Evolutionary conservation across 257 asterid genomes (phyloP).

Genomic region (Buddleja alternifolia): DNA sequence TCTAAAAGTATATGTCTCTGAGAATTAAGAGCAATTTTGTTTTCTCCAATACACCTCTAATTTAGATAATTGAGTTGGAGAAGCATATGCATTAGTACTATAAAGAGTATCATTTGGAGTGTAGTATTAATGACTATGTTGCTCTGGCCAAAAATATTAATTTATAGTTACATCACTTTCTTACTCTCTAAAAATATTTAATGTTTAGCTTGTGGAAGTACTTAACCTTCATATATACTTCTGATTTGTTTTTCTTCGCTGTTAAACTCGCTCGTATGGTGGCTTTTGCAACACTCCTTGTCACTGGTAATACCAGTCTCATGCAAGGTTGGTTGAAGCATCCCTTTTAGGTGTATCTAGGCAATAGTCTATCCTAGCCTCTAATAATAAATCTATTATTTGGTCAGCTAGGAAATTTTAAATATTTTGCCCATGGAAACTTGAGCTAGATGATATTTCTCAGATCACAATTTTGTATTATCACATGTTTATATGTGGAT

Average conservation of each 20-base stretch:
- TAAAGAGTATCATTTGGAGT: not conserved
- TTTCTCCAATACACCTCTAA: not conserved
- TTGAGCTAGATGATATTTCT: not conserved
- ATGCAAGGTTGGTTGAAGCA: not conserved
- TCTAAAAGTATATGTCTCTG: not conserved
- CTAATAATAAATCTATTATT: not conserved
- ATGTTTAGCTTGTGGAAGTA: too few relatives aligned
- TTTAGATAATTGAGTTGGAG: not conserved
- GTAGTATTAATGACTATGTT: not conserved
- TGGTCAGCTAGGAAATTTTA: not conserved
- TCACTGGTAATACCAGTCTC: not conserved
- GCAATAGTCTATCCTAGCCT: not conserved
- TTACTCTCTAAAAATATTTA: too few relatives aligned
- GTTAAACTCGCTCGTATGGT: not conserved
- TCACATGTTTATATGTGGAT: constrained; percentile 14
- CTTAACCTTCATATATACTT: not conserved
- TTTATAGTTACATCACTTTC: not conserved
- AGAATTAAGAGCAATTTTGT: not conserved
- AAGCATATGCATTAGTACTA: not conserved
- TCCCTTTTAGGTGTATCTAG: not conserved
- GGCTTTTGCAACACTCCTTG: not conserved
- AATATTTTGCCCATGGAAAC: not conserved
- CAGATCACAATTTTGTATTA: not conserved
- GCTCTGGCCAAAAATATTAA: not conserved
- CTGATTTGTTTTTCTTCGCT: not conserved